These are phyloP conservation scores for Cordyceps cicadae DNA, from an alignment of 2,329 filamentous ascomycete genomes.

Conservation along the genomic window DNA sequence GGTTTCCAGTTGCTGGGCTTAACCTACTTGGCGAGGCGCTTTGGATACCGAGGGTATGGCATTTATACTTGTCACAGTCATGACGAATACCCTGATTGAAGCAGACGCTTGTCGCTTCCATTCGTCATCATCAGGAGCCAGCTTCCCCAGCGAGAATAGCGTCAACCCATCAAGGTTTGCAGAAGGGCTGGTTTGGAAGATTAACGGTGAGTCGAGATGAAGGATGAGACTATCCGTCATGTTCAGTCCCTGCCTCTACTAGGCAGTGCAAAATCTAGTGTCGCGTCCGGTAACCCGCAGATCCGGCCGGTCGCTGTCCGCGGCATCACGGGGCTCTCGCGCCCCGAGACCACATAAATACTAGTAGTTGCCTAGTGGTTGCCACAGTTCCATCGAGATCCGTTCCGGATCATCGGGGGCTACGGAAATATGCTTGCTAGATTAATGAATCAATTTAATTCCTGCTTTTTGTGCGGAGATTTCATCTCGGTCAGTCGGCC, in stretches of 20 bases:
- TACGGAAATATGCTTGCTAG: too few relatives aligned
- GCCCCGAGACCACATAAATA: neutral
- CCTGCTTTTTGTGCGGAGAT: too few relatives aligned
- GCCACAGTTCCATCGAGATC: neutral
- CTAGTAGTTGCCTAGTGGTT: neutral
- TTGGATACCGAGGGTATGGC: too few relatives aligned
- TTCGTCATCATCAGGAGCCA: neutral
- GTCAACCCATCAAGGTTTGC: neutral
- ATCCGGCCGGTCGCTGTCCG: neutral
- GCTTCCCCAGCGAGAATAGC: neutral
- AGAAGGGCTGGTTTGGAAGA: too few relatives aligned
- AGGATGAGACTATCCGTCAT: neutral
- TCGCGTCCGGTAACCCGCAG: neutral
- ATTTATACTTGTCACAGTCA: too few relatives aligned
- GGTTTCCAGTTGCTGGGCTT: too few relatives aligned
- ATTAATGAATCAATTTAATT: too few relatives aligned
- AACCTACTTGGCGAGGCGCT: too few relatives aligned
- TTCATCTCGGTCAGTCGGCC: too few relatives aligned
- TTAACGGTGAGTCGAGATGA: neutral
- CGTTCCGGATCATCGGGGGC: too few relatives aligned
- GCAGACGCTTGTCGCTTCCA: neutral
- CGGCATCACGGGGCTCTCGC: neutral
- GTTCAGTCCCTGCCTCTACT: neutral
- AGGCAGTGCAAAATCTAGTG: neutral
- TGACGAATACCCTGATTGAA: too few relatives aligned